Base-by-base conservation (phyloP, 495 filamentous ascomycete species). In the Ramalina peruviana region DNA sequence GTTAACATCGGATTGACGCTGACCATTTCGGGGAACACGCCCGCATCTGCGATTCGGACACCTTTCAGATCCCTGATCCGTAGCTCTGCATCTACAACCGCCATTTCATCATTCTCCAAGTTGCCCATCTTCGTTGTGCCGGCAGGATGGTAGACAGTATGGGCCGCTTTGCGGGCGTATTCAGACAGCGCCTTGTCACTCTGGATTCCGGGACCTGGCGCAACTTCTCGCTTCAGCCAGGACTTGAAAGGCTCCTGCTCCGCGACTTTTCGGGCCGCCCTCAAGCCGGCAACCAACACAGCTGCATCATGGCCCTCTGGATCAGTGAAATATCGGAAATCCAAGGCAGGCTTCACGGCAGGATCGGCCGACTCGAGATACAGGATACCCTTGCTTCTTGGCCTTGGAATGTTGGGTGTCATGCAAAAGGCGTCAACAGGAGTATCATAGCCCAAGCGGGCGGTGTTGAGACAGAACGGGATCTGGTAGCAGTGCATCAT, bases 401-500 rank as follows among this genome's bases (percentile, higher is more conserved):
- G 82, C 4, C 84, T 81, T 6, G 86, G 86, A 56, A 89, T 92
- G 65, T 92, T 92, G 53, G 86, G 86, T 43, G 85, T 89, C 85
- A 92, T 88, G 74, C 85, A 89, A 67, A 92, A 92, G 48, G 85
- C 85, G 59, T 88, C 77, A 27, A 80, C 68, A 26, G 83, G 82
- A 16, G 67, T 70, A 57, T 84, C 75, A 57, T 89, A 88, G 40
- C 85, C 85, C 6, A 90, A 69, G n/a, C 85, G 73, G 5, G 66
- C 62, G 44, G 76, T 83, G 68, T 83, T 83, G 50, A 83, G 72
- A 38, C 78, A 81, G 65, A 88, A 88, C 30, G 84, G 85, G 49
- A 88, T 88, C 64, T 92, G 86, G 65, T 89, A 89, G 72, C 85
- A 89, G 66, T 92, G 86, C 84, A 88, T 87, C 85, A 89, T 89